These are phyloP conservation scores for Phytophthora cactorum DNA, from an alignment of 352 stramenopile species.

Conservation along the genomic window DNA sequence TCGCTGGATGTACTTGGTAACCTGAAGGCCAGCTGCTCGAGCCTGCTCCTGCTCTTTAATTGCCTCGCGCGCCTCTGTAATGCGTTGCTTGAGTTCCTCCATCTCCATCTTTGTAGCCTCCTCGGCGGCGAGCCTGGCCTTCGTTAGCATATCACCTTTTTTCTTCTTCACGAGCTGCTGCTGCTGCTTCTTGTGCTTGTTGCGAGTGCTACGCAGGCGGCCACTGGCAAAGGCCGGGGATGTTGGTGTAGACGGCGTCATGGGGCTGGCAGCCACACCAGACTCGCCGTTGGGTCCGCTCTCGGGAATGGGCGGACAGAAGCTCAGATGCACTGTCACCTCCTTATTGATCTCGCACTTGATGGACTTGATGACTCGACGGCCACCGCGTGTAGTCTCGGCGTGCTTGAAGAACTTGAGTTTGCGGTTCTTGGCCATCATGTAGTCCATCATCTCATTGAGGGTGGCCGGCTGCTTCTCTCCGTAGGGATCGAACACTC, in stretches of 20 bases:
- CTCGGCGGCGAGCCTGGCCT: slow-evolving; percentile 84
- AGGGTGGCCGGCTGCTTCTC: slow-evolving; percentile 85
- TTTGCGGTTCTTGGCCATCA: slow-evolving; percentile 89
- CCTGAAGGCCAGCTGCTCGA: slow-evolving; percentile 70
- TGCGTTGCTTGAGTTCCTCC: slow-evolving; percentile 86
- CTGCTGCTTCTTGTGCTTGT: slow-evolving; percentile 86
- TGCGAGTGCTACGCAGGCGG: slow-evolving; percentile 75
- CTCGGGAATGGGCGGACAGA: slow-evolving; percentile 82
- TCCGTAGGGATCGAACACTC: slow-evolving; percentile 84
- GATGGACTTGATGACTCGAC: slow-evolving; percentile 88
- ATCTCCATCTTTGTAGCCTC: slow-evolving; percentile 90
- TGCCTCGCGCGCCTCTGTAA: slow-evolving; percentile 76
- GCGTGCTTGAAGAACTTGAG: slow-evolving; percentile 91
- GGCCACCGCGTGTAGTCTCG: slow-evolving; percentile 82
- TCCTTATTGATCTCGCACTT: slow-evolving; percentile 90
- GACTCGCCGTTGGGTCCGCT: slow-evolving; percentile 81
- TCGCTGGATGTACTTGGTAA: slow-evolving; percentile 89
- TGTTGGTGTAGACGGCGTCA: slow-evolving; percentile 87
- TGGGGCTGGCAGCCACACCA: slow-evolving; percentile 81
- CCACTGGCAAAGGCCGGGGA: slow-evolving; percentile 77
- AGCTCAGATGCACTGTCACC: slow-evolving; percentile 82
- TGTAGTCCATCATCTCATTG: slow-evolving; percentile 91
- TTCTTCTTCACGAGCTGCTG: slow-evolving; percentile 89
- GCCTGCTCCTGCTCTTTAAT: slow-evolving; percentile 85
- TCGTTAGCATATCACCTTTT: slow-evolving; percentile 88